Percentiles rank a stretch among this genome's conserved stretches.
Conservation (phyloP, 768 basidiomycete genomes). For the Tricholoma furcatifolium region DNA sequence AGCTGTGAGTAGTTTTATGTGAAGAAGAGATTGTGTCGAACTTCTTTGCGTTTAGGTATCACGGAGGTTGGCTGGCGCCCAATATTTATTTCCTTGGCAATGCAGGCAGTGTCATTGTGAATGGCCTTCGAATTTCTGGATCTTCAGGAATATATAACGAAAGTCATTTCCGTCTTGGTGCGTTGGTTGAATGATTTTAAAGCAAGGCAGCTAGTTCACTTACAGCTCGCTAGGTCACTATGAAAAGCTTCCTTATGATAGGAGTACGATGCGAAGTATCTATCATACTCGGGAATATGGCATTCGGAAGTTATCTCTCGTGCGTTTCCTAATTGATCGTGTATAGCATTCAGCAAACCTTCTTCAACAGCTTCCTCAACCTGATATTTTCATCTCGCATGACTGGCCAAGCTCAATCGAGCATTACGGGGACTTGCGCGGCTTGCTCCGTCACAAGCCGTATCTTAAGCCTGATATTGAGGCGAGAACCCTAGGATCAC, state of each 20-base stretch:
- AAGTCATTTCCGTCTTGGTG: constrained; percentile 72
- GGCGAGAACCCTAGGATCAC: constrained; percentile 75
- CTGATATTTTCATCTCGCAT: constrained; percentile 87
- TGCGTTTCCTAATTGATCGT: constrained; percentile 26
- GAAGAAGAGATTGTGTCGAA: not conserved
- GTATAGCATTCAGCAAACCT: constrained; percentile 13
- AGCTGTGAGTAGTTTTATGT: constrained; percentile 58
- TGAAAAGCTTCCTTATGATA: constrained; percentile 82
- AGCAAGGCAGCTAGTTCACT: not conserved
- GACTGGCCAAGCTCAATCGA: constrained; percentile 94
- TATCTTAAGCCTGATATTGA: constrained; percentile 73
- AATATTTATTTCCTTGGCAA: constrained; percentile 96
- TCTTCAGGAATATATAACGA: constrained; percentile 89
- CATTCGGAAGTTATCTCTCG: constrained; percentile 74
- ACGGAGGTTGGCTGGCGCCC: constrained; percentile 95
- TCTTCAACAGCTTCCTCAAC: constrained; percentile 47
- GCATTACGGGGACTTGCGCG: constrained; percentile 67
- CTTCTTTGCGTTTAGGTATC: constrained; percentile 55
- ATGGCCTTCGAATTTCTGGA: constrained; percentile 87
- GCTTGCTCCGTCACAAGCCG: constrained; percentile 71
- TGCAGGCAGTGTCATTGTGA: constrained; percentile 85
- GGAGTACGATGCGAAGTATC: constrained; percentile 69
- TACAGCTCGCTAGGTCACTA: constrained; percentile 55
- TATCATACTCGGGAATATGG: constrained; percentile 92
- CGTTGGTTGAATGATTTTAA: constrained; percentile 17